Evolutionary conservation across 2,329 filamentous ascomycete species (phyloP), one percentile per base, ranked within the genome.

Genomic region (Tetracladium maxilliforme): DNA sequence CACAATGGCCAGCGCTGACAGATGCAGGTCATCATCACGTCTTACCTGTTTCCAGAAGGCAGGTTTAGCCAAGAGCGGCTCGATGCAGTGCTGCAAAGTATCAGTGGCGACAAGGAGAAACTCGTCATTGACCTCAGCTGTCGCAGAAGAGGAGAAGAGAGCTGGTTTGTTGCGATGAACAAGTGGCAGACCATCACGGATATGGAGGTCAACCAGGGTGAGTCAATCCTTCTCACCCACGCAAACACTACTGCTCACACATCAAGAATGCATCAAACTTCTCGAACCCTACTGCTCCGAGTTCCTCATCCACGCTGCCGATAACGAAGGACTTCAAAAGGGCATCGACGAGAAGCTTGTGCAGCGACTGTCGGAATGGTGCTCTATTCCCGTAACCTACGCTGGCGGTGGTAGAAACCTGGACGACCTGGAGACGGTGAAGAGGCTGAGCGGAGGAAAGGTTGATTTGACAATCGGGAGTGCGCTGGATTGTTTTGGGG

Each of bases 181-280:
- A 92, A 92, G 50, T 98, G 90, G 90, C 90, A 95, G 61, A 93
- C 83, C 2, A 76, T 95, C 28, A 95, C 90, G 2, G 82, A 94
- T 42, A 92, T 93, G 73, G 83, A 94, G 47, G 72, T 98, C 35
- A 87, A 76, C 34, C 61, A 80, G 62, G 80, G 87, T 86, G 54
- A 33, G 50, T 37, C 12, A 16, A 13, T 11, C n/a, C 8, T 19
- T 26, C 16, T 17, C n/a, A 16, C 13, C n/a, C 7, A 16, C 3
- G 19, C 16, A 13, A 18, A 20, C 22, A 16, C 22, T 23, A n/a
- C 30, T 41, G 21, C 38, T 21, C 17, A 22, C 36, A 27, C 10
- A 18, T 5, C 12, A 42, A 92, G 87, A 80, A 36, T 80, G 79
- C 5, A 92, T 95, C 42, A 61, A 64, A 29, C 56, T 69, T 20